These are phyloP conservation scores for Hysterangium stoloniferum DNA, from an alignment of 768 basidiomycete species.

Conservation along the genomic window DNA sequence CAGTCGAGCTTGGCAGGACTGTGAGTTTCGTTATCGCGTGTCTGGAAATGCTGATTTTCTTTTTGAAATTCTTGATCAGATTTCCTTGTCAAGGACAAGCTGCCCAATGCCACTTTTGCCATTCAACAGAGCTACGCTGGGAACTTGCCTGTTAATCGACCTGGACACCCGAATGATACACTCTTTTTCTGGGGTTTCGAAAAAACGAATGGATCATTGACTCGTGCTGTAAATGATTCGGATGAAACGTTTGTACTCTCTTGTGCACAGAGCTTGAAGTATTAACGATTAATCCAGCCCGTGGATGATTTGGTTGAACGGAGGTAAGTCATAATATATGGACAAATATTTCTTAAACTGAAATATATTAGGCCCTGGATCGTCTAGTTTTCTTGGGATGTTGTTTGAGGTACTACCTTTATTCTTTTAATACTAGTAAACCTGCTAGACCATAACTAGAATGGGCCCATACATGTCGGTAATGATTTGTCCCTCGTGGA, in stretches of 20 bases:
- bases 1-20: conserved; percentile 6
- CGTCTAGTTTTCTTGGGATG: conserved; percentile 15
- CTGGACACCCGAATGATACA: conserved; percentile 29
- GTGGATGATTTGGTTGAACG: conserved; percentile 71
- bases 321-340: conserved; percentile 44
- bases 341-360: too few relatives aligned
- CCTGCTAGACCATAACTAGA: conserved; percentile 24
- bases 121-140: conserved; percentile 30
- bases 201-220: conserved; percentile 29
- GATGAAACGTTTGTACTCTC: background rate
- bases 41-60: background rate
- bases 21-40: too few relatives aligned
- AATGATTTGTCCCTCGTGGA: conserved; percentile 39
- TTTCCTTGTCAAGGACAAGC: conserved; percentile 27
- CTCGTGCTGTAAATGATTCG: conserved; percentile 9
- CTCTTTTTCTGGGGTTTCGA: conserved; percentile 37
- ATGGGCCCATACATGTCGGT: conserved; percentile 58
- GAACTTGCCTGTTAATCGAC: conserved; percentile 25
- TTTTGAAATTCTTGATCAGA: conserved; percentile 16
- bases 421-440: background rate
- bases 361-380: conserved; percentile 12
- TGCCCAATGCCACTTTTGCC: conserved; percentile 28
- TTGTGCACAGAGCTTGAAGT: too few relatives aligned
- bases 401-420: conserved; percentile 11
- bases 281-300: conserved; percentile 35